Base-by-base conservation (phyloP, 495 filamentous ascomycete genomes). In the Daldinia bambusicola region DNA sequence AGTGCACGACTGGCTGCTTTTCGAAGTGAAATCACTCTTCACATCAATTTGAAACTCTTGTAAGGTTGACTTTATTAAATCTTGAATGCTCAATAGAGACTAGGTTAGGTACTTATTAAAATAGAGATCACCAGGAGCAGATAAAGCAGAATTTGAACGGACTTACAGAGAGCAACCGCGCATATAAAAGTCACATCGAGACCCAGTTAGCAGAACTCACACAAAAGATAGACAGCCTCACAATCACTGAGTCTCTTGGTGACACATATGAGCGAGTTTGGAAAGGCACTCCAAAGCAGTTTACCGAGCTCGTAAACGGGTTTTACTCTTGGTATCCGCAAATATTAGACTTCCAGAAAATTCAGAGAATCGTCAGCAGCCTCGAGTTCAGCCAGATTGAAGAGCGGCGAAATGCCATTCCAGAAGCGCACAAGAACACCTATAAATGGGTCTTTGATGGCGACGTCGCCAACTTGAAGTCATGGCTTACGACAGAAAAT, bases 361-460 rank as follows among this genome's bases (percentile, higher is more conserved):
- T 16, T 3, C 32, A 14, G 34, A 57, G 36, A 14, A 76, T 97
- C 92, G 57, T 85, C 82, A 66, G 97, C 89, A 36, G 93, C 6
- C 34, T 57, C 1, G 32, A 57, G 20, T 57, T 57, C 12, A 22
- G 36, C 20, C 34, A 57, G 12, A 57, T 57, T n/a, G 55, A 57
- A 8, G 32, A 37, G n/a, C 55, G 55, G 2, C 55, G 55, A 57
- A 38, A 57, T 18, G 8, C 55, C 1, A 57, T 57, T 14, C 32
- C 3, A 26, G 55, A 57, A 0, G 55, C 55, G 20, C 36, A 57
- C 20, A 38, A 38, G 6, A 40, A 41, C 6, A 57, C 55, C 2
- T 57, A 57, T 20, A 36, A 40, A 57, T 57, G 55, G 55, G 55
- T 57, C 6, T 57, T 57, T 20, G 55, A 57, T 26, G 34, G 55